phyloP scores from a whole-genome alignment of 257 asterid genomes.

The Capsicum chinense region DNA sequence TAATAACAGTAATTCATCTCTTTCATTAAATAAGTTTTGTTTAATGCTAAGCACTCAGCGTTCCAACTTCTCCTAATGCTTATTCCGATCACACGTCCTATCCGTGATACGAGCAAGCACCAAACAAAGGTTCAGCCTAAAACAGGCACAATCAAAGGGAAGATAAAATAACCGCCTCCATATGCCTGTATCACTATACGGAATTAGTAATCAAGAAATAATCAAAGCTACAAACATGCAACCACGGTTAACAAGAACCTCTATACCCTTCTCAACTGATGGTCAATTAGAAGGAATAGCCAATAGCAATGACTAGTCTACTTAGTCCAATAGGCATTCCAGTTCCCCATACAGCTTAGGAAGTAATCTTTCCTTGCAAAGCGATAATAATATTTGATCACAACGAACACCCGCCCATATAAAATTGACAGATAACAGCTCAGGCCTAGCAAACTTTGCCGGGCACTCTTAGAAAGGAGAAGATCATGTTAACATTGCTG shows the following conservation, averaged over 20 bases:
- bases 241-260: not conserved
- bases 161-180: not conserved
- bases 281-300: not conserved
- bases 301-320: not conserved
- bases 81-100: not conserved
- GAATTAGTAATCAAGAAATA: not conserved
- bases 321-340: not conserved
- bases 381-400: not conserved
- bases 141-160: not conserved
- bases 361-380: not conserved
- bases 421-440: not conserved
- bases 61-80: not conserved
- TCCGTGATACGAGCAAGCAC: not conserved
- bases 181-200: not conserved
- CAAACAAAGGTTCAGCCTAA: not conserved
- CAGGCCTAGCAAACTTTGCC: not conserved
- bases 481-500: not conserved
- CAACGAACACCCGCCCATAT: not conserved
- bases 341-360: too few species aligned
- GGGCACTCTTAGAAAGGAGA: constrained; percentile 5
- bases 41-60: not conserved
- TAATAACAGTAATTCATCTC: not conserved
- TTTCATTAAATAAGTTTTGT: not conserved
- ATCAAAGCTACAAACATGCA: not conserved
- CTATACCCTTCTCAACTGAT: not conserved